Base-by-base conservation (phyloP, 768 basidiomycete genomes). In the Suillus luteus region DNA sequence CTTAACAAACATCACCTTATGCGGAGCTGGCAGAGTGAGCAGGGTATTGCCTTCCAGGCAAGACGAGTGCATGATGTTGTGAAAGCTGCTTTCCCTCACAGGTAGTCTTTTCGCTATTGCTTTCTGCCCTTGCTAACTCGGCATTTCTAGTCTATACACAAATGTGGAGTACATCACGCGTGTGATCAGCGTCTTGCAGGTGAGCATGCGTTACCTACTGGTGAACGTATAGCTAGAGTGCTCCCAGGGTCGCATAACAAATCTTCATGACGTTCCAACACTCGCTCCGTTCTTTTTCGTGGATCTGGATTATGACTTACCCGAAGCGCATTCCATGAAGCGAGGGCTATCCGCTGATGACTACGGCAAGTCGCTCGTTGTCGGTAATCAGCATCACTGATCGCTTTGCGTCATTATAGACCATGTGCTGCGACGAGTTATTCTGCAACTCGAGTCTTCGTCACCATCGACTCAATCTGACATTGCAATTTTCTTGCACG, bases 1-100 rank as follows among this genome's bases (percentile, higher is more conserved):
- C 78, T 99, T 61, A 98, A 99, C 74, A 95, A 94, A 70, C 88
- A 91, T 54, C 92, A 96, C 70, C 75, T 99, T 17, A 81, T 86
- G 76, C 79, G 79, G 19, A 80, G 77, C 62, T 83, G 86, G 70
- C 77, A 83, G 17, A 79, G 78, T 7, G 76, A 83, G 2, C 76
- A 82, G 15, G 87, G 85, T 1, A 78, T 89, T 31, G 70, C 77
- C n/a, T 69, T 74, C 0, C 79, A 93, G 5, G 86, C 89, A 3
- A 74, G 78, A 51, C 79, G 87, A 61, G 83, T 86, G 15, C 84
- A 83, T 46, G 76, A 78, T 12, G 70, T 80, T 38, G 73, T 91
- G n/a, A 85, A 83, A 60, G 78, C 81, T 9, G 72, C 80, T 0
- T 91, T 88, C 67, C 87, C 91, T 0, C 66, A 77, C 1, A 89